A percentile compares a stretch with the other conserved stretches of the same genome.
These are phyloP conservation scores for Stipa capillata DNA, from an alignment of 176 grass and related monocot species.

Conservation along the genomic window DNA sequence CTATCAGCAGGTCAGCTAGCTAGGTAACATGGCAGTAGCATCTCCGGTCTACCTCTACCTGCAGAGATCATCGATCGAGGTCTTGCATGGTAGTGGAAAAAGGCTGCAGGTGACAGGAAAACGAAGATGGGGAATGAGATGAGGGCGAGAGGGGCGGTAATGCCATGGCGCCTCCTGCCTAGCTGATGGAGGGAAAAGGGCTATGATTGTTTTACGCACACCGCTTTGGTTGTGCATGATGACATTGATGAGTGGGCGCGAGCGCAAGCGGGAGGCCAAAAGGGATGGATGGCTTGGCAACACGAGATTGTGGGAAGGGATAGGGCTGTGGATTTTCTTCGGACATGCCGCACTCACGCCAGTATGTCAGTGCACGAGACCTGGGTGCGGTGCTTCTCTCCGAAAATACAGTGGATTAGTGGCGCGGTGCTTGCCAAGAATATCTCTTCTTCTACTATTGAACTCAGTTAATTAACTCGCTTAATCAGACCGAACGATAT, in stretches of 20 bases:
- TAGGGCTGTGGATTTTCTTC: neutral
- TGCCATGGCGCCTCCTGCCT: no score
- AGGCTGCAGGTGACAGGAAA: neutral
- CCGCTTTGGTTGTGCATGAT: no score
- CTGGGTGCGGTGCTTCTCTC: no score
- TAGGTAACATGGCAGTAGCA: neutral
- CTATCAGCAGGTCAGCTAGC: neutral
- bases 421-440: no score
- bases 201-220: constrained; percentile 30
- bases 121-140: neutral
- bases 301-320: neutral
- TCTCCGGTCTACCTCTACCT: neutral
- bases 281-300: neutral
- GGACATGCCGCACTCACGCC: constrained; percentile 1
- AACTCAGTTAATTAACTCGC: neutral
- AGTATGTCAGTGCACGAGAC: neutral
- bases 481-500: no score
- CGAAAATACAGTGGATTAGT: no score
- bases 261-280: neutral
- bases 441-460: no score
- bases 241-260: constrained; percentile 16
- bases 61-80: no score
- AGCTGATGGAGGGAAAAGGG: no score
- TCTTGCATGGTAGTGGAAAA: no score
- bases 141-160: constrained; percentile 1